Conservation (phyloP, 163 green algal genomes). For the Trebouxiophyceae sp. region DNA sequence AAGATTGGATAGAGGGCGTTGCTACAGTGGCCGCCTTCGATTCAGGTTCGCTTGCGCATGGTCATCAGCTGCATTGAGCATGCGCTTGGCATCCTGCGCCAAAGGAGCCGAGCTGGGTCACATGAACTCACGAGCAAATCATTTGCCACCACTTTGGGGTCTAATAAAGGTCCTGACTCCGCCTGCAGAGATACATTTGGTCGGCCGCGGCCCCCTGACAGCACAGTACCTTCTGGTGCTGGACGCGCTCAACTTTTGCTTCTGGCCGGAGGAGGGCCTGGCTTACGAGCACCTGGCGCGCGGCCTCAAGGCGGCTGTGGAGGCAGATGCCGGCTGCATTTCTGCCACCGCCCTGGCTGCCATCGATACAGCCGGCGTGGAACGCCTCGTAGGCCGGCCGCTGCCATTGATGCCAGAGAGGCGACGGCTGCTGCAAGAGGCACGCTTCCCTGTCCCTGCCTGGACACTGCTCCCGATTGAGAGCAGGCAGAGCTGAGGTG, state of each 20-base stretch:
- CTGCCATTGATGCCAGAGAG: conserved; percentile 76
- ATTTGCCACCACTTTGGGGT: neutral
- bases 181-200: conserved; percentile 47
- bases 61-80: no score
- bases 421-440: conserved; percentile 72
- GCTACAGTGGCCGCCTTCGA: no score
- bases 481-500: neutral
- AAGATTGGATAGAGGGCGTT: no score
- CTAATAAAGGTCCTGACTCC: neutral
- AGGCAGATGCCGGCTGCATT: no score
- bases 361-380: no score
- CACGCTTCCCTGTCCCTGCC: conserved; percentile 16
- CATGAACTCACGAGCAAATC: no score
- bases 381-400: no score
- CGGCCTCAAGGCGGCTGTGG: conserved; percentile 28
- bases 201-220: conserved; percentile 39
- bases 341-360: no score
- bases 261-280: conserved; percentile 69
- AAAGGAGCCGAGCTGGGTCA: no score
- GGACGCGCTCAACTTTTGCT: conserved; percentile 95
- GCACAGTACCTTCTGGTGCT: conserved; percentile 83
- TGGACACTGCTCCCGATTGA: neutral
- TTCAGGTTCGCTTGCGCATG: no score
- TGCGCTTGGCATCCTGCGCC: no score
- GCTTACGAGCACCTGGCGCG: conserved; percentile 46